phyloP scores from a whole-genome alignment of 2,329 filamentous ascomycete genomes.

The Ophiostoma ulmi region DNA sequence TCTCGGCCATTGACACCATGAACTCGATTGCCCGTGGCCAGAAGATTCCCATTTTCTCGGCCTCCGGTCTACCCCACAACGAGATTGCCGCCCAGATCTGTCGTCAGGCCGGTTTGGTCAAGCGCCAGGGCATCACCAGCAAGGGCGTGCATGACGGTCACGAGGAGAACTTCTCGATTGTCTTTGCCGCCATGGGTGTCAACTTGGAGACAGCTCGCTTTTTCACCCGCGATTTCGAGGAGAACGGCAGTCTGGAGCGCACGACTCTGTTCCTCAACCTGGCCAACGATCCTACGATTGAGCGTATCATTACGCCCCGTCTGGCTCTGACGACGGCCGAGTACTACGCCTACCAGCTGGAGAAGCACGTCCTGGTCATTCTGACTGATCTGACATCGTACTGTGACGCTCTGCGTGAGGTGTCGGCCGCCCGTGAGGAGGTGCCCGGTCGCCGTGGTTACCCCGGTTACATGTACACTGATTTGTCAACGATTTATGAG shows the following conservation, averaged over 20 bases:
- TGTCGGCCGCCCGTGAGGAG: conserved; percentile 96
- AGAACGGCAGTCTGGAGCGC: conserved; percentile 98
- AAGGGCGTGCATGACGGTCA: conserved; percentile 96
- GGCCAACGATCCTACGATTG: conserved; percentile 97
- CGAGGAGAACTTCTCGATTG: conserved; percentile 99
- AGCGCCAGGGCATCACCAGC: conserved; percentile 69
- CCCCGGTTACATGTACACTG: conserved; percentile 99
- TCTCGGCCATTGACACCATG: conserved; percentile 98
- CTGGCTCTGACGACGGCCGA: conserved; percentile 96
- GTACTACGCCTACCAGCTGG: conserved; percentile 99
- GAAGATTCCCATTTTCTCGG: conserved; percentile 99
- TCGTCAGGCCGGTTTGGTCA: conserved; percentile 89
- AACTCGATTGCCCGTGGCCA: conserved; percentile 96
- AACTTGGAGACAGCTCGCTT: conserved; percentile 98
- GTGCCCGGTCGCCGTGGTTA: conserved; percentile 98
- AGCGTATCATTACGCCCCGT: conserved; percentile 99
- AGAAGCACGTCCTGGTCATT: conserved; percentile 99
- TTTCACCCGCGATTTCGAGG: conserved; percentile 97
- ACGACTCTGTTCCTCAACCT: conserved; percentile 97
- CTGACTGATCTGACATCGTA: conserved; percentile 96
- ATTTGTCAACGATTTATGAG: conserved; percentile 99
- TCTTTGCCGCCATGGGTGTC: conserved; percentile 99
- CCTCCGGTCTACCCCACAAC: conserved; percentile 96
- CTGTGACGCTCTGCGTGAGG: conserved; percentile 97
- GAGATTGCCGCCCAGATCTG: conserved; percentile 99